A percentile compares a stretch with the other conserved stretches of the same genome.
Conservation (phyloP, 106 monocot species). For the Phalaenopsis equestris region DNA sequence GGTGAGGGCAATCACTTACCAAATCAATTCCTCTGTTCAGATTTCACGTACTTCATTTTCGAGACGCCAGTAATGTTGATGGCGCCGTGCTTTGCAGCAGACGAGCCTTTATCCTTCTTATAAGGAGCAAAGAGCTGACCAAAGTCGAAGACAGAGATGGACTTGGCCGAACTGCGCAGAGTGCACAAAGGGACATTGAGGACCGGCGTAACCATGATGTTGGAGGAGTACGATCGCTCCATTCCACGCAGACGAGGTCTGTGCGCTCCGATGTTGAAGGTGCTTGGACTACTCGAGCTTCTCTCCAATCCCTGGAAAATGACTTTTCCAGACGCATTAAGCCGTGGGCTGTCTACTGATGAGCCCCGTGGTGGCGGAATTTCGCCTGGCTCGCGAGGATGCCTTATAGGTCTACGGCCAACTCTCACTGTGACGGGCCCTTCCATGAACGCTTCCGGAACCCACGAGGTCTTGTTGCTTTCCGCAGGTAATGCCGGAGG, state of each 20-base stretch:
- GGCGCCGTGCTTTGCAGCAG: background rate
- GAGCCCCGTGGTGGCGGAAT: background rate
- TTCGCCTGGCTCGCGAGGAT: background rate
- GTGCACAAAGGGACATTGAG: conserved; percentile 38
- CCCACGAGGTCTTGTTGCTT: background rate
- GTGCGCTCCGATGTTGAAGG: conserved; percentile 24
- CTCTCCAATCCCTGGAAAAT: conserved; percentile 51
- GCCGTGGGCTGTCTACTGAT: conserved; percentile 41
- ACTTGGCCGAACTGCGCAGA: conserved; percentile 24
- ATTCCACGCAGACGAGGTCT: conserved; percentile 15
- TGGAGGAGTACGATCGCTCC: conserved; percentile 48
- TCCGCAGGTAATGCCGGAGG: background rate
- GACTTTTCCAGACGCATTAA: conserved; percentile 53
- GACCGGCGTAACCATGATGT: conserved; percentile 32
- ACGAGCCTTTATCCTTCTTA: background rate
- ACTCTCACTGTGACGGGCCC: background rate
- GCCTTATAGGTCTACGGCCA: background rate
- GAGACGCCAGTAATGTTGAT: background rate
- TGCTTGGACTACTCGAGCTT: conserved; percentile 56
- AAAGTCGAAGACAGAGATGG: conserved; percentile 16
- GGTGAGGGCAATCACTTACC: background rate
- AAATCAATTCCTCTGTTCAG: background rate
- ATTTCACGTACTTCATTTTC: background rate
- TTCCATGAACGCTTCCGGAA: background rate
- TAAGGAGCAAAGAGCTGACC: conserved; percentile 23